Evolutionary conservation across 1,284 basidiomycete species (phyloP), one percentile per base, ranked within the genome.

Genomic region (Stygiomarasmius scandens): DNA sequence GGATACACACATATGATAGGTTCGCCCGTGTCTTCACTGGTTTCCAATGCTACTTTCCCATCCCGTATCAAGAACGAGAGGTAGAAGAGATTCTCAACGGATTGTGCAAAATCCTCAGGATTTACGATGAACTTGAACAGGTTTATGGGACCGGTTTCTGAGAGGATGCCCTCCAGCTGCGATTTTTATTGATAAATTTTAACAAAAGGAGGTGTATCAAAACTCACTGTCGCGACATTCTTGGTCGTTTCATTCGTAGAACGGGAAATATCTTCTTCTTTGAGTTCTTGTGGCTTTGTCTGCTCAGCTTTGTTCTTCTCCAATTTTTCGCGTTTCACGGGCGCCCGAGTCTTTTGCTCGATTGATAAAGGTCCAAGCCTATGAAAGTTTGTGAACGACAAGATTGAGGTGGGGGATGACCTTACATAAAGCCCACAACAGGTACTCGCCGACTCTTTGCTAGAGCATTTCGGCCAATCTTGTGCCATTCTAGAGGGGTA

Each of bases 61-160:
- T 96, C 93, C 47, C 91, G 81, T 50, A 97, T 90, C 53, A 96
- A 78, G 73, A 97, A 97, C 0, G 94, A 95, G 1, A 96, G 80
- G 66, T 96, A 93, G 70, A 97, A 97, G 20, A 96, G 77, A 68
- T 97, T 97, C 73, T 97, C 95, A 20, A 97, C 92, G 0, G 93
- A 93, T 69, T 97, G 95, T 0, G 89, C 88, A 67, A 94, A 97
- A 64, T 93, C 89, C 32, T 87, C 71, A 6, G 95, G 95, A 66
- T 97, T 95, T 60, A 96, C 77, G 49, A 95, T 82, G 66, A 97
- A 92, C 59, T 78, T 74, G 77, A 96, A 96, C 20, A 96, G 66
- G 69, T 95, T 93, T 50, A 92, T 80, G 2, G 74, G 79, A 1
- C 73, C 76, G 4, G 74, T 69, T 22, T 78, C 66, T 20, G 76